Conservation (phyloP, 768 basidiomycete genomes). For the Russula earlei region DNA sequence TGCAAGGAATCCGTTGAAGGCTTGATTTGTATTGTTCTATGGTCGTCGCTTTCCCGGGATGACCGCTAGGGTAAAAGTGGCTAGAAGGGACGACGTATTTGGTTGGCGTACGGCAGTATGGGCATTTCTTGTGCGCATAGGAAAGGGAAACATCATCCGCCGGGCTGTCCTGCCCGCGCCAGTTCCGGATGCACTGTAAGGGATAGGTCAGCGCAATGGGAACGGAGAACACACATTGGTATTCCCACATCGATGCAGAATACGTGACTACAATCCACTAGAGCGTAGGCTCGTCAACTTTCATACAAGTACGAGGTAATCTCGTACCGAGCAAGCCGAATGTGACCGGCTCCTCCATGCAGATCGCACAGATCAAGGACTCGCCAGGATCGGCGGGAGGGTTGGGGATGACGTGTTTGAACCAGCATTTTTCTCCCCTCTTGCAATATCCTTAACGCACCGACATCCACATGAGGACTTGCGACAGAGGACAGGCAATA, state of each 20-base stretch:
- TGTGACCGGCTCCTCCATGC: conserved; percentile 59
- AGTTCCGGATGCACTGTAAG: conserved; percentile 64
- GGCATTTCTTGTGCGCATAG: conserved; percentile 64
- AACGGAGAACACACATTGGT: background rate
- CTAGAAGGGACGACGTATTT: conserved; percentile 67
- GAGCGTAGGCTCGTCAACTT: conserved; percentile 11
- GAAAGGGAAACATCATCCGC: conserved; percentile 41
- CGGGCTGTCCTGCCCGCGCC: conserved; percentile 57
- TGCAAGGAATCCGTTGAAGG: conserved; percentile 63
- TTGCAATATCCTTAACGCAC: conserved; percentile 52
- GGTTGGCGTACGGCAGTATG: conserved; percentile 61
- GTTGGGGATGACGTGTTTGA: conserved; percentile 40
- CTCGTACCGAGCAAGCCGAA: conserved; percentile 57
- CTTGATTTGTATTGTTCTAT: conserved; percentile 59
- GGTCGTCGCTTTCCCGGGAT: conserved; percentile 41
- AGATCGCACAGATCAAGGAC: conserved; percentile 57
- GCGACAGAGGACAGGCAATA: background rate
- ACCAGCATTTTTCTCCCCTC: conserved; percentile 68
- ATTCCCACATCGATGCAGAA: conserved; percentile 59
- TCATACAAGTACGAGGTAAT: background rate
- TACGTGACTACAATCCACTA: conserved; percentile 69
- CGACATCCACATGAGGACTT: background rate
- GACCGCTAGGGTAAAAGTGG: conserved; percentile 48
- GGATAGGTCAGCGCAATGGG: background rate
- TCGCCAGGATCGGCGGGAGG: conserved; percentile 21